Evolutionary conservation across 805 yeast species (phyloP).

Genomic region (Sugiyamaella floridensis): DNA sequence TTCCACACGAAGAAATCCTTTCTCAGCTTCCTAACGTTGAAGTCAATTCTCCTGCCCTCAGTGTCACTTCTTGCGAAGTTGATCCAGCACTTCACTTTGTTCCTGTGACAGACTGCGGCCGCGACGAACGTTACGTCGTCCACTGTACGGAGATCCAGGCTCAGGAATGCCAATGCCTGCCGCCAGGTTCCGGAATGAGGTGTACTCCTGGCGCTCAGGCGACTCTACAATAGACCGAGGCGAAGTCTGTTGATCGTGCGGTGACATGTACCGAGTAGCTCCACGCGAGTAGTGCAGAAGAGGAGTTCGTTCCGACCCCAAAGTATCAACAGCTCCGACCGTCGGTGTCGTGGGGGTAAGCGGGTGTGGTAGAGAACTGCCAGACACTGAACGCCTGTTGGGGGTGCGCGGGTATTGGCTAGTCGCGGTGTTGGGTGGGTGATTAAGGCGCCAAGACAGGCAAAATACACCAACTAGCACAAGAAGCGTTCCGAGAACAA

Average conservation of each 20-base stretch:
- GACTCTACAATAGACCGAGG: slow-evolving; percentile 6
- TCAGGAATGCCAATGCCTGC: slow-evolving; percentile 19
- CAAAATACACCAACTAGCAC: slow-evolving; percentile 55
- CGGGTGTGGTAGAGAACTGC: not conserved
- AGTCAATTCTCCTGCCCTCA: too few relatives aligned
- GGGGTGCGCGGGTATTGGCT: not conserved
- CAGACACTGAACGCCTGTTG: not conserved
- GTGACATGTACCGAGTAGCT: not conserved
- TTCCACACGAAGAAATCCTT: too few relatives aligned
- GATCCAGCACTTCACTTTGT: slow-evolving; percentile 44
- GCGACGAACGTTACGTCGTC: slow-evolving; percentile 11
- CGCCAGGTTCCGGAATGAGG: slow-evolving; percentile 25
- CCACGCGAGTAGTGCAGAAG: not conserved
- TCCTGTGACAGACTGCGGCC: slow-evolving; percentile 44
- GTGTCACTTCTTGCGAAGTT: slow-evolving; percentile 30
- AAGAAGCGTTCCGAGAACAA: slow-evolving; percentile 43
- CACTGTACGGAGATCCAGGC: slow-evolving; percentile 18
- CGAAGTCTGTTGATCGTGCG: slow-evolving; percentile 3
- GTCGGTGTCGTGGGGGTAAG: not conserved
- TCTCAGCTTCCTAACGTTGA: too few relatives aligned
- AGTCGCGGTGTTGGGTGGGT: not conserved
- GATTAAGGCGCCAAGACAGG: slow-evolving; percentile 46
- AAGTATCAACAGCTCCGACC: not conserved
- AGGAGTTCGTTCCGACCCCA: not conserved
- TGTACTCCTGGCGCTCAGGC: slow-evolving; percentile 18